phyloP scores from a whole-genome alignment of 1,284 basidiomycete species.

The Ustilago nuda region DNA sequence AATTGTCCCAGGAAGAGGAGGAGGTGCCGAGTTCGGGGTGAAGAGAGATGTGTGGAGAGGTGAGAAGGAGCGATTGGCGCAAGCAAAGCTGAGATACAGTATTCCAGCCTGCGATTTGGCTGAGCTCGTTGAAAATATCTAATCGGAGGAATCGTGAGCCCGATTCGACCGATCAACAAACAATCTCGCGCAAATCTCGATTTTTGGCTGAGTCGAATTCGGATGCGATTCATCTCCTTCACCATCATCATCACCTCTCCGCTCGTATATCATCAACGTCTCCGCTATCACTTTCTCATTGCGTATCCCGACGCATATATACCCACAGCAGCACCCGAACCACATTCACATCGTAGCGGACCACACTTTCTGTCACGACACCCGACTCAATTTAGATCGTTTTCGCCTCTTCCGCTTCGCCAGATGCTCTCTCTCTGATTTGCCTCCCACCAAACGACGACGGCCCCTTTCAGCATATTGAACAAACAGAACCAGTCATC shows the following conservation, averaged over 20 bases:
- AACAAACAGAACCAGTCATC: neutral
- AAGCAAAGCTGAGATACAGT: neutral
- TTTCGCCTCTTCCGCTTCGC: neutral
- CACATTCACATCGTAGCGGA: neutral
- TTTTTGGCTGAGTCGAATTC: slow-evolving; percentile 18
- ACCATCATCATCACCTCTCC: neutral
- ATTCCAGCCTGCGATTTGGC: neutral
- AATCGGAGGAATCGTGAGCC: neutral
- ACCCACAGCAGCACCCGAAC: neutral
- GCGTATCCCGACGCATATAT: too few relatives aligned
- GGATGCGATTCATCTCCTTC: slow-evolving; percentile 1
- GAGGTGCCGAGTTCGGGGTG: neutral
- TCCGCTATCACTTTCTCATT: neutral
- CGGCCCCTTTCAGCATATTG: neutral
- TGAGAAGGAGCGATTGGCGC: neutral
- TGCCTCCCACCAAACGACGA: neutral
- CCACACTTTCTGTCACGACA: neutral
- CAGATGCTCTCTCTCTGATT: neutral
- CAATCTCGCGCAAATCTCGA: slow-evolving; percentile 7
- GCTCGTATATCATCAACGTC: neutral
- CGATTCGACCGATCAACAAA: neutral
- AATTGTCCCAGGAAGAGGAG: neutral
- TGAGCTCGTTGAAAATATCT: slow-evolving; percentile 5
- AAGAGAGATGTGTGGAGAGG: neutral
- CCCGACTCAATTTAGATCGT: neutral